A percentile compares a stretch with the other conserved stretches of the same genome.
Evolutionary conservation across 2,329 filamentous ascomycete genomes (phyloP).

Genomic region (Fusarium neocosmosporiellum): DNA sequence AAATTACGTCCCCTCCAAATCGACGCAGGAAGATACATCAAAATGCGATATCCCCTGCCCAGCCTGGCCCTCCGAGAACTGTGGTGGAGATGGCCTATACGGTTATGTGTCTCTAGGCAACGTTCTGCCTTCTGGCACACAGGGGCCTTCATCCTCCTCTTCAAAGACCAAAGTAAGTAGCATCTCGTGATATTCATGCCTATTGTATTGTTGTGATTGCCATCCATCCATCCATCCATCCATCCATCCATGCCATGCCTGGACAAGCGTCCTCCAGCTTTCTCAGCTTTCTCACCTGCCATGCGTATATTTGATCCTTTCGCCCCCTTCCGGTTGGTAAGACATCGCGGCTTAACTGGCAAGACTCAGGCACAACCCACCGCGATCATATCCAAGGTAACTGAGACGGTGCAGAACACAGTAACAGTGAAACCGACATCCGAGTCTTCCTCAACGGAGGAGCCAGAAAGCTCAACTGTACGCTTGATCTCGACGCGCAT

Average conservation of each 20-base stretch:
- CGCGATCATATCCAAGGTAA: conserved; percentile 47
- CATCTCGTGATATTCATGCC: conserved; percentile 23
- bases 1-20: conserved; percentile 69
- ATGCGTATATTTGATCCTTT: conserved; percentile 16
- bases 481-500: conserved; percentile 43
- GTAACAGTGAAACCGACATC: conserved; percentile 38
- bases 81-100: conserved; percentile 71
- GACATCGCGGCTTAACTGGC: conserved; percentile 45
- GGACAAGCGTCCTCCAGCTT: conserved; percentile 39
- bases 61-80: conserved; percentile 74
- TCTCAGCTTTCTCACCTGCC: conserved; percentile 19
- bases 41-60: conserved; percentile 72
- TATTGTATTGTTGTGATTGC: conserved; percentile 32
- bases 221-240: neutral
- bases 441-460: conserved; percentile 37
- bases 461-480: conserved; percentile 53
- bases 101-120: conserved; percentile 72
- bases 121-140: conserved; percentile 67
- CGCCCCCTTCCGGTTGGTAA: conserved; percentile 32
- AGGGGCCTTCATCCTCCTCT: conserved; percentile 36
- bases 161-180: conserved; percentile 46
- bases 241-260: conserved; percentile 22
- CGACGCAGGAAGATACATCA: conserved; percentile 51
- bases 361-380: conserved; percentile 44
- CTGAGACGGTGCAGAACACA: conserved; percentile 51